Evolutionary conservation across 2,329 filamentous ascomycete genomes (phyloP).

Genomic region (Endothia cerciana): DNA sequence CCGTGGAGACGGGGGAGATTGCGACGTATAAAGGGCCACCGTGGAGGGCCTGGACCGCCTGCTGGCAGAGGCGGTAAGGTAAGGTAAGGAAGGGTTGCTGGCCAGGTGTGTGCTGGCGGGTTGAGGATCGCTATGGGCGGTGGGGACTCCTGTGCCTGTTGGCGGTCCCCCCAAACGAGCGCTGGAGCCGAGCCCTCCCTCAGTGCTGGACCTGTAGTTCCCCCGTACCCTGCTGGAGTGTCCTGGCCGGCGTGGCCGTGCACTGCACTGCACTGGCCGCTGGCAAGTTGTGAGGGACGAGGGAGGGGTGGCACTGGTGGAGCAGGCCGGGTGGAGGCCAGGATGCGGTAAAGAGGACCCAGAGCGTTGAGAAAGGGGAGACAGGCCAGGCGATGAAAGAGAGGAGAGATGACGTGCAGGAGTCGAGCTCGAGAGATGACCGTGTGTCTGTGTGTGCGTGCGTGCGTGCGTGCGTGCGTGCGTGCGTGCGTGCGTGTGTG

Average conservation of each 20-base stretch:
- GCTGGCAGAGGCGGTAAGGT: constrained; percentile 22
- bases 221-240: background rate
- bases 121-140: background rate
- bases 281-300: constrained; percentile 7
- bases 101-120: constrained; percentile 1
- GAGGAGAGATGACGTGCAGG: constrained; percentile 25
- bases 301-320: constrained; percentile 18
- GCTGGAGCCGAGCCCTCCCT: background rate
- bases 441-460: background rate
- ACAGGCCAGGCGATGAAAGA: background rate
- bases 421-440: constrained; percentile 3
- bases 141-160: background rate
- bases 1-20: constrained; percentile 15
- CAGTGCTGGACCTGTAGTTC: background rate
- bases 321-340: constrained; percentile 24
- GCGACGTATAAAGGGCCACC: constrained; percentile 20
- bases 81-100: too few relatives aligned
- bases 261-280: background rate
- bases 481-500: background rate
- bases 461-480: too few relatives aligned
- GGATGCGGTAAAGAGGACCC: constrained; percentile 27
- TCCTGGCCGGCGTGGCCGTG: constrained; percentile 11
- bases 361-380: constrained; percentile 22
- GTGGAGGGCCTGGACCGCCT: constrained; percentile 5
- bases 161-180: constrained; percentile 8